Evolutionary conservation across 2,329 filamentous ascomycete species (phyloP), one percentile per base, ranked within the genome.

Genomic region (Esteya vermicola): DNA sequence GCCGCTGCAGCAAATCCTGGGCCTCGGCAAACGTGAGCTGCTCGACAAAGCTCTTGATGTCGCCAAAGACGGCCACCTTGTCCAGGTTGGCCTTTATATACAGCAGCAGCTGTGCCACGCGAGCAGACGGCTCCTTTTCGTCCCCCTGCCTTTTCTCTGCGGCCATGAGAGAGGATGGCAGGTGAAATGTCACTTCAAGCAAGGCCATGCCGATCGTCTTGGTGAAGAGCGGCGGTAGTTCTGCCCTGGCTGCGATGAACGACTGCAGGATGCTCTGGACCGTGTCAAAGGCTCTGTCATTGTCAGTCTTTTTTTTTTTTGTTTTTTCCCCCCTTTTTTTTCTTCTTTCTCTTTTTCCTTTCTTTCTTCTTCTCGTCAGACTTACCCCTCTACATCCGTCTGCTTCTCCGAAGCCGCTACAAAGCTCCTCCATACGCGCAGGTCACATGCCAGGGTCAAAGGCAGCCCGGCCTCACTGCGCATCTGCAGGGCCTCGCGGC

Each of bases 381-480:
- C 26, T 8, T 28, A 58, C 56, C 39, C 42, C 16, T 57, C 51
- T 1, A 43, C 38, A 21, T 58, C 45, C 2, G 46, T 30, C 8
- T 45, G 48, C 32, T 54, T 52, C 39, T 49, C 47, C 1, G 58
- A 56, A 9, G 60, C 54, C 9, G 47, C 39, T 9, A 57, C 46
- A 26, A 60, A 55, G 9, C 43, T 46, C 39, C 52, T 52, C 60
- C 60, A 62, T 19, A 57, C 50, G 14, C 47, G 46, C 53, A 54
- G 50, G 46, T 72, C 67, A 8, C 62, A 67, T 2, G 64, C 65
- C 13, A 68, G 50, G 2, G 67, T 56, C 3, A 57, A 63, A 0
- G 60, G 55, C 8, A 56, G 52, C 2, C 52, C 57, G 1, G 55
- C 51, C 1, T 60, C 58, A 9, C 64, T 57, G 0, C 57, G 56